These are phyloP conservation scores for Pseudevernia furfuracea DNA, from an alignment of 495 filamentous ascomycete genomes.

Conservation along the genomic window DNA sequence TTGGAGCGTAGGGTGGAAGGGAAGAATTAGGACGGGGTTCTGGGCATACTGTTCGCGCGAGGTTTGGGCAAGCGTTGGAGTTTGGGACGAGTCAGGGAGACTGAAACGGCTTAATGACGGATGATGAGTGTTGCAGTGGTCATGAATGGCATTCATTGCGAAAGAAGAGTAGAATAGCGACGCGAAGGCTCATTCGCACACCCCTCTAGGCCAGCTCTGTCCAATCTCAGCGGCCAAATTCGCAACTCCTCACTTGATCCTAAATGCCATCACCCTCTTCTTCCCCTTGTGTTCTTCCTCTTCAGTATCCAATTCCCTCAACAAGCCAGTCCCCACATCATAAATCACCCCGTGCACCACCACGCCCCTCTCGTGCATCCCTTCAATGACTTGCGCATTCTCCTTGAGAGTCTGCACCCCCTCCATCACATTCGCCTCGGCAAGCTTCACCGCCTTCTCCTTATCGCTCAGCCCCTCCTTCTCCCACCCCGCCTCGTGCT, in stretches of 20 bases:
- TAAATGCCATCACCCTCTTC: slow-evolving; percentile 37
- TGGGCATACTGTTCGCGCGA: background rate
- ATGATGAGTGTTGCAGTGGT: background rate
- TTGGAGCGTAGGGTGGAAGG: slow-evolving; percentile 37
- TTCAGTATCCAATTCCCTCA: slow-evolving; percentile 47
- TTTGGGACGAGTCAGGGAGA: background rate
- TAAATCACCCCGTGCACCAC: slow-evolving; percentile 67
- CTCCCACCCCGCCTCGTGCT: slow-evolving; percentile 32
- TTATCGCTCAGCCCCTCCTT: slow-evolving; percentile 45
- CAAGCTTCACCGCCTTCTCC: slow-evolving; percentile 46
- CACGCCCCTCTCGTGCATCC: slow-evolving; percentile 59
- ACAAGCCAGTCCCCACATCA: slow-evolving; percentile 53
- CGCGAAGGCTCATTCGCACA: background rate
- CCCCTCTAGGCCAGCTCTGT: background rate
- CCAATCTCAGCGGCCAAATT: background rate
- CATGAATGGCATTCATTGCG: background rate
- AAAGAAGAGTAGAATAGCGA: background rate
- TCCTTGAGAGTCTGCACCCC: slow-evolving; percentile 56
- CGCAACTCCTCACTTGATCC: background rate
- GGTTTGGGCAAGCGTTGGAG: slow-evolving; percentile 7
- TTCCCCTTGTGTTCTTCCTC: slow-evolving; percentile 36
- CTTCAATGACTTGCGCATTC: slow-evolving; percentile 40
- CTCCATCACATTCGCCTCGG: slow-evolving; percentile 62
- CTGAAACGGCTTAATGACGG: background rate
- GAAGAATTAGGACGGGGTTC: background rate